Conservation (phyloP, 345 rosid species). For the Pugionium cornutum region DNA sequence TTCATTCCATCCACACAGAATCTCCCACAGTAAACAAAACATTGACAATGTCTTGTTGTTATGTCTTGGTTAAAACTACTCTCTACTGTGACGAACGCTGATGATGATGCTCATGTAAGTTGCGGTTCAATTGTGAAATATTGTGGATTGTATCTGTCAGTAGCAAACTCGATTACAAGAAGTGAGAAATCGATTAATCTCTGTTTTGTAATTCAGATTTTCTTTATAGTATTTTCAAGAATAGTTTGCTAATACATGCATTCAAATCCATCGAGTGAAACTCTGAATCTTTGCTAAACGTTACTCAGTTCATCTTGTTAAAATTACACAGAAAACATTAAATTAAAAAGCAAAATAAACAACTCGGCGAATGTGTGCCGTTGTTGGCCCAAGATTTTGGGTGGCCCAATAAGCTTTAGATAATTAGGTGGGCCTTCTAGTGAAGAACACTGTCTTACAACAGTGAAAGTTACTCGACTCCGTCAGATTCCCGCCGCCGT, state of each 20-base stretch:
- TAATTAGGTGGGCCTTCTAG: constrained; percentile 3
- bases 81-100: constrained; percentile 3
- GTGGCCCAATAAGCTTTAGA: not conserved
- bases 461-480: not conserved
- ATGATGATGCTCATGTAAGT: constrained; percentile 12
- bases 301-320: not conserved
- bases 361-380: no score
- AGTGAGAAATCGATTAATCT: no score
- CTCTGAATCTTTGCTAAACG: no score
- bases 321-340: not conserved
- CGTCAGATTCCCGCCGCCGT: constrained; percentile 30
- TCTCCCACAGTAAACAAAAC: constrained; percentile 18
- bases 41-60: constrained; percentile 1
- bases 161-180: not conserved
- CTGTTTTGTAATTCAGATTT: no score
- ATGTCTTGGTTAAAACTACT: constrained; percentile 8
- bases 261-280: no score
- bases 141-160: not conserved
- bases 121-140: not conserved
- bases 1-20: constrained; percentile 30
- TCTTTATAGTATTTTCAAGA: no score
- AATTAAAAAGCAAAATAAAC: not conserved
- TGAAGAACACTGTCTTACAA: constrained; percentile 1
- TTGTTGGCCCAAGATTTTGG: no score
- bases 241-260: no score